These are phyloP conservation scores for Thielaviopsis euricoi DNA, from an alignment of 2,329 filamentous ascomycete species.

Conservation along the genomic window DNA sequence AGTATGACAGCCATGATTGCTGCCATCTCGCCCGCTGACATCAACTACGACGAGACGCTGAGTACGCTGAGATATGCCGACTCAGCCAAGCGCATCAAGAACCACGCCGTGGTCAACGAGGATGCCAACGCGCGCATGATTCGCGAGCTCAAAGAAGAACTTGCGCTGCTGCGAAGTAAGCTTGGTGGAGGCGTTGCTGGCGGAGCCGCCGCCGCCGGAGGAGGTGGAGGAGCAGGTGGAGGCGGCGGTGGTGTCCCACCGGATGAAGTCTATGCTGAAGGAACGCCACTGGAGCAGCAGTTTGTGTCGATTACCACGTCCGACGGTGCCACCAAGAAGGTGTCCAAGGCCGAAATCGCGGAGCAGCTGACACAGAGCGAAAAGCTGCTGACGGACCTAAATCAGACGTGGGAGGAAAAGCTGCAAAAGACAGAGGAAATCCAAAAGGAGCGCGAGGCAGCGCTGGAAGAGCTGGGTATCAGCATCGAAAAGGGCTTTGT, in stretches of 20 bases:
- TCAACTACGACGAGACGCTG: slow-evolving; percentile 96
- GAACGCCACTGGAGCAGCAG: slow-evolving; percentile 85
- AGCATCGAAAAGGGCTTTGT: slow-evolving; percentile 98
- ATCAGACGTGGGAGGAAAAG: slow-evolving; percentile 98
- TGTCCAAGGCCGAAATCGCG: slow-evolving; percentile 94
- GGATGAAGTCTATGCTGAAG: slow-evolving; percentile 79
- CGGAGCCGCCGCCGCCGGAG: slow-evolving; percentile 28
- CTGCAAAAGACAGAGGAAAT: slow-evolving; percentile 88
- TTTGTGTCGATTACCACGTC: slow-evolving; percentile 83
- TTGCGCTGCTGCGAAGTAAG: slow-evolving; percentile 73
- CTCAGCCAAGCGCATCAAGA: slow-evolving; percentile 98
- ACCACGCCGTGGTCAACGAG: slow-evolving; percentile 97
- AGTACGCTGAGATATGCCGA: slow-evolving; percentile 93
- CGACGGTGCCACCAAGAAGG: slow-evolving; percentile 80
- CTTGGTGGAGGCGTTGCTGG: slow-evolving; percentile 41
- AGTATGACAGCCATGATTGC: slow-evolving; percentile 99
- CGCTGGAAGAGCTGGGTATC: slow-evolving; percentile 90
- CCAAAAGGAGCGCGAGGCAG: slow-evolving; percentile 90
- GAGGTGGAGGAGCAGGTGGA: slow-evolving; percentile 24
- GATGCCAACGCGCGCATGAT: slow-evolving; percentile 99
- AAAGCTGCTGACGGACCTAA: slow-evolving; percentile 87
- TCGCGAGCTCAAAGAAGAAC: slow-evolving; percentile 86
- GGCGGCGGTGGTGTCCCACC: slow-evolving; percentile 33
- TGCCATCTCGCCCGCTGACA: slow-evolving; percentile 92
- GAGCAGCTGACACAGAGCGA: slow-evolving; percentile 94